Evolutionary conservation across 1,284 basidiomycete genomes (phyloP).

Genomic region (Moesziomyces globuligerus): DNA sequence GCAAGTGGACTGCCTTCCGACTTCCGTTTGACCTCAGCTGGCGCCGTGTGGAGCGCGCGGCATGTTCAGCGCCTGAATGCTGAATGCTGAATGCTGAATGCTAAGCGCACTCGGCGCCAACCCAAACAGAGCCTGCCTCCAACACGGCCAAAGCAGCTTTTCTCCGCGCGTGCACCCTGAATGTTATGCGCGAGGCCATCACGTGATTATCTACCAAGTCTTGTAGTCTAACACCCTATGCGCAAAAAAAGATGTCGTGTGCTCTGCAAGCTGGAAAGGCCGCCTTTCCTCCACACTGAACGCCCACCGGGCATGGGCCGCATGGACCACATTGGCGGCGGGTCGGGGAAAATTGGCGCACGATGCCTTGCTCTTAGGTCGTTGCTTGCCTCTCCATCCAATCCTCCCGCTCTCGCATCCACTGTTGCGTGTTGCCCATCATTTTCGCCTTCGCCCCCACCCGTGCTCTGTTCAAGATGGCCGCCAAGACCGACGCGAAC

Average conservation of each 20-base stretch:
- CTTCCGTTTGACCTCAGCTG: conserved; percentile 1
- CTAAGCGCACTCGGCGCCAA: neutral
- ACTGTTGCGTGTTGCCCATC: conserved; percentile 25
- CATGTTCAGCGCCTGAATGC: too few species aligned
- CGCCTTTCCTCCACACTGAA: conserved; percentile 14
- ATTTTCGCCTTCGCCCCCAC: conserved; percentile 53
- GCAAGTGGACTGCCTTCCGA: conserved; percentile 11
- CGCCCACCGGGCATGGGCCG: too few species aligned
- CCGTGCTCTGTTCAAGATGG: conserved; percentile 50
- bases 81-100: neutral
- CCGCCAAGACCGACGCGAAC: conserved; percentile 53
- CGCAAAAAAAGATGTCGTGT: conserved; percentile 28
- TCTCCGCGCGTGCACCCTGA: conserved; percentile 6
- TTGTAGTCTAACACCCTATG: conserved; percentile 4
- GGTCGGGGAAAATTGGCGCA: conserved; percentile 15
- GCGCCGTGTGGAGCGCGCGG: neutral
- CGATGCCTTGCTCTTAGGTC: neutral
- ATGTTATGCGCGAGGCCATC: conserved; percentile 12
- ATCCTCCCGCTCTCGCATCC: neutral
- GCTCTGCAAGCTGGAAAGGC: neutral
- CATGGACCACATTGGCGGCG: conserved; percentile 17
- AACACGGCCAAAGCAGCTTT: conserved; percentile 6
- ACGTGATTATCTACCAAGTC: conserved; percentile 13
- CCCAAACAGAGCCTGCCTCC: conserved; percentile 11
- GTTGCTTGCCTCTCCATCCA: neutral